Conservation (phyloP, 768 basidiomycete genomes). For the Boletus tomentosulus region DNA sequence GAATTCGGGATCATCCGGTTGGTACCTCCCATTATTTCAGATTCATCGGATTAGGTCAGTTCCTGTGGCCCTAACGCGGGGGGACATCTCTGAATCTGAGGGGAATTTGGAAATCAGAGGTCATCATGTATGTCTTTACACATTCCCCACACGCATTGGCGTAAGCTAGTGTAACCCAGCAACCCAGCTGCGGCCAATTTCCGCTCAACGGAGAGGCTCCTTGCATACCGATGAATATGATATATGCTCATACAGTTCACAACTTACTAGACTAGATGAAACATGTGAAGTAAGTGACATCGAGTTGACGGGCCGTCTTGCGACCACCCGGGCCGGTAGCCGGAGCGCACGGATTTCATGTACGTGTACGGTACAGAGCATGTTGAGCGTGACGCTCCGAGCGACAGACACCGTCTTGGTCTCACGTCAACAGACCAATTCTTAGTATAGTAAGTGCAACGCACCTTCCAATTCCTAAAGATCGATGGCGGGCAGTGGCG, state of each 20-base stretch:
- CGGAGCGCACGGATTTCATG: background rate
- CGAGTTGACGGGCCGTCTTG: background rate
- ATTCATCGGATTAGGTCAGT: background rate
- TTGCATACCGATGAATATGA: background rate
- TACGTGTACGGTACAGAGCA: background rate
- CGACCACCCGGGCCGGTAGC: background rate
- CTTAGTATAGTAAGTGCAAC: background rate
- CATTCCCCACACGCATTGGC: background rate
- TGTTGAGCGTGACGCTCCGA: background rate
- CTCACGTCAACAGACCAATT: background rate
- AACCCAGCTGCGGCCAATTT: background rate
- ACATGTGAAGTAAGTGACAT: background rate
- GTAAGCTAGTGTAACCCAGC: background rate
- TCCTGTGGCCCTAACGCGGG: background rate
- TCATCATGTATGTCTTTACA: background rate
- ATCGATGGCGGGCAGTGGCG: background rate
- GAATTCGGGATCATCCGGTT: background rate
- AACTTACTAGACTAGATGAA: background rate
- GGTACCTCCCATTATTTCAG: background rate
- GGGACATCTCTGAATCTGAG: background rate
- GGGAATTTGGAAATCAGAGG: background rate
- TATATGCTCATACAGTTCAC: background rate
- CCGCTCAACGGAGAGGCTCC: background rate
- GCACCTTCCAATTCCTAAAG: background rate
- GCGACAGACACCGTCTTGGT: background rate